These are phyloP conservation scores for Durotheca rogersii DNA, from an alignment of 495 filamentous ascomycete species.

Conservation along the genomic window DNA sequence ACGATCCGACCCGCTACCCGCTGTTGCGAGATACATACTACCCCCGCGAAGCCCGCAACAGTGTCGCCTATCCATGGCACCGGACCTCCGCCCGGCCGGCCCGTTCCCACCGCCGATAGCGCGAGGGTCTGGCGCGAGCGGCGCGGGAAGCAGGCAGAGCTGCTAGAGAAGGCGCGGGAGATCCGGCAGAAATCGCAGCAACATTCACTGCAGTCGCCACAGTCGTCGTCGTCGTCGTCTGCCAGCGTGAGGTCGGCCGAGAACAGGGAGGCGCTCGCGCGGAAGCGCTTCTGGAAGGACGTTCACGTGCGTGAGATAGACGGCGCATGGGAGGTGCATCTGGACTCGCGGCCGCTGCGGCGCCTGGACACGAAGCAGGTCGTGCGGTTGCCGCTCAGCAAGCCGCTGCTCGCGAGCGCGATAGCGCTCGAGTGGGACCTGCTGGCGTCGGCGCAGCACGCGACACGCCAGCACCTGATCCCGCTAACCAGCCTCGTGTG, in stretches of 20 bases:
- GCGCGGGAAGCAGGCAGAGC: constrained; percentile 56
- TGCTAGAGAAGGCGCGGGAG: constrained; percentile 51
- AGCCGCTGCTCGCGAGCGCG: constrained; percentile 79
- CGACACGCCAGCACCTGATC: constrained; percentile 74
- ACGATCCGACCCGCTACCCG: constrained; percentile 4
- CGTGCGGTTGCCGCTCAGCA: constrained; percentile 69
- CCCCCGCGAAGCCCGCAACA: constrained; percentile 44
- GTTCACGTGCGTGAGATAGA: constrained; percentile 62
- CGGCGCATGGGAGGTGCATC: constrained; percentile 68
- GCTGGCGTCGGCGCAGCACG: constrained; percentile 75
- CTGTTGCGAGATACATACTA: constrained; percentile 44
- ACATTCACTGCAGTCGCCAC: background rate
- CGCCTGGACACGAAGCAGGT: constrained; percentile 64
- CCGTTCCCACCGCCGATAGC: constrained; percentile 57
- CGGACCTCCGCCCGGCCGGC: constrained; percentile 80
- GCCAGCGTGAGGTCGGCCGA: constrained; percentile 30
- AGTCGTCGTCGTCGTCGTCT: no score
- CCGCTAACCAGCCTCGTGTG: constrained; percentile 84
- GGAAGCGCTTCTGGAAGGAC: constrained; percentile 81
- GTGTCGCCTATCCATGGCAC: constrained; percentile 70
- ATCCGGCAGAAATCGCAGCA: constrained; percentile 35
- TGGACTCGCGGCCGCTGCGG: constrained; percentile 79
- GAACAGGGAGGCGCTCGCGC: constrained; percentile 13
- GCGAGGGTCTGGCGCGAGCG: constrained; percentile 51
- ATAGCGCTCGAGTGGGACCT: constrained; percentile 93